Conservation (phyloP, 768 basidiomycete genomes). For the Kwoniella dejecticola region DNA sequence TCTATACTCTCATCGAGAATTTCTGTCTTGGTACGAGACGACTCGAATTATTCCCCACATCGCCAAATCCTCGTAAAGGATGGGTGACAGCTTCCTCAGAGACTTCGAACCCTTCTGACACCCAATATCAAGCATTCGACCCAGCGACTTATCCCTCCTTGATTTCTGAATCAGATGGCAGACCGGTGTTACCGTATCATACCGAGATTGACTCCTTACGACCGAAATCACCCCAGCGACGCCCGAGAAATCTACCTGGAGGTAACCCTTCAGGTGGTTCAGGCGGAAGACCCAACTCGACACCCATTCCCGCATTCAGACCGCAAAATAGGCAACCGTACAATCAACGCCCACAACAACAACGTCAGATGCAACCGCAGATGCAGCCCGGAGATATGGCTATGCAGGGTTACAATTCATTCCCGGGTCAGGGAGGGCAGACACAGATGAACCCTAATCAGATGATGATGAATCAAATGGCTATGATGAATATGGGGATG, state of each 20-base stretch:
- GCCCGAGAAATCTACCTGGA: constrained; percentile 20
- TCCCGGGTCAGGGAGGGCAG: neutral
- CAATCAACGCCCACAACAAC: constrained; percentile 2
- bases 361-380: neutral
- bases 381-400: constrained; percentile 4
- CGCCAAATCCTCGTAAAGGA: constrained; percentile 70
- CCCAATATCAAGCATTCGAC: constrained; percentile 58
- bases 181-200: constrained; percentile 25
- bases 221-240: constrained; percentile 71
- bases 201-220: constrained; percentile 77
- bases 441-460: constrained; percentile 24
- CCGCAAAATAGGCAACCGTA: neutral
- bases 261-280: neutral
- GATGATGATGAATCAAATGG: constrained; percentile 32
- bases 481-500: constrained; percentile 32
- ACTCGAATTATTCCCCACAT: constrained; percentile 83
- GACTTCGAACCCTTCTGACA: constrained; percentile 58
- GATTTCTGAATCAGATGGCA: constrained; percentile 25
- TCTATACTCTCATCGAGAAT: constrained; percentile 94
- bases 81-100: constrained; percentile 62
- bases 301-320: neutral
- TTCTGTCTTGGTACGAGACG: constrained; percentile 92
- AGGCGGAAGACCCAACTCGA: constrained; percentile 2
- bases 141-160: constrained; percentile 10
- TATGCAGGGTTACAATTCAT: constrained; percentile 31